Percentiles rank a stretch among this genome's conserved stretches.
Conservation (phyloP, 2,329 filamentous ascomycete genomes). For the Pseudogymnoascus sp. region DNA sequence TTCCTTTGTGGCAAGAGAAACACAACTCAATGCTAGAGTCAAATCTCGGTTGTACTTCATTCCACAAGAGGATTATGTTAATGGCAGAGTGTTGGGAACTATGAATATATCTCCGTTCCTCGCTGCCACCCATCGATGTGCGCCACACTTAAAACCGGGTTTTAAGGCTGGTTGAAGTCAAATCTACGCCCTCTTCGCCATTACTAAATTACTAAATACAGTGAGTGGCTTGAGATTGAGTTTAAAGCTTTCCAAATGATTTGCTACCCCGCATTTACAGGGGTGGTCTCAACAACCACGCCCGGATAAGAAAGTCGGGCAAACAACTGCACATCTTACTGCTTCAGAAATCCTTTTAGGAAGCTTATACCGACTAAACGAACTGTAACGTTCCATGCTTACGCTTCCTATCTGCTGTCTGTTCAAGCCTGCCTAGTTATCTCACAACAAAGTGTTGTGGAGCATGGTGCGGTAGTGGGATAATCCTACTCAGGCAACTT, state of each 20-base stretch:
- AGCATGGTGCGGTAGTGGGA: background rate
- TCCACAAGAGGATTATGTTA: too few relatives aligned
- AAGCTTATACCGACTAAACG: background rate
- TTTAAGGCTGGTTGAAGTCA: too few relatives aligned
- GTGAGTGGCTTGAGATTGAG: conserved; percentile 1
- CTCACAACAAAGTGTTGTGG: background rate
- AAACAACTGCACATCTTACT: background rate
- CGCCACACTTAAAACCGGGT: too few relatives aligned
- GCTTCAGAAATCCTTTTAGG: background rate
- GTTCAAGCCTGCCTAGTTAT: background rate
- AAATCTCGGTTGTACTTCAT: too few relatives aligned
- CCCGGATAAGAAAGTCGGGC: background rate
- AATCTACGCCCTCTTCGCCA: too few relatives aligned
- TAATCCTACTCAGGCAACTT: background rate
- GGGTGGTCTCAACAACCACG: background rate
- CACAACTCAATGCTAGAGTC: too few relatives aligned
- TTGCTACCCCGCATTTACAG: background rate
- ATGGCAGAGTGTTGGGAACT: too few relatives aligned
- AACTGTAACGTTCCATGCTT: conserved; percentile 2
- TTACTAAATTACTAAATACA: background rate
- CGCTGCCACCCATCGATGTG: too few relatives aligned
- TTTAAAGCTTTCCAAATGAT: background rate
- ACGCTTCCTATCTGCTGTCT: background rate
- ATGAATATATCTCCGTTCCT: too few relatives aligned
- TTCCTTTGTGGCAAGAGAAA: too few relatives aligned